Evolutionary conservation across 306 rosid species (phyloP), one percentile per base, ranked within the genome.

Genomic region (Sindora glabra): DNA sequence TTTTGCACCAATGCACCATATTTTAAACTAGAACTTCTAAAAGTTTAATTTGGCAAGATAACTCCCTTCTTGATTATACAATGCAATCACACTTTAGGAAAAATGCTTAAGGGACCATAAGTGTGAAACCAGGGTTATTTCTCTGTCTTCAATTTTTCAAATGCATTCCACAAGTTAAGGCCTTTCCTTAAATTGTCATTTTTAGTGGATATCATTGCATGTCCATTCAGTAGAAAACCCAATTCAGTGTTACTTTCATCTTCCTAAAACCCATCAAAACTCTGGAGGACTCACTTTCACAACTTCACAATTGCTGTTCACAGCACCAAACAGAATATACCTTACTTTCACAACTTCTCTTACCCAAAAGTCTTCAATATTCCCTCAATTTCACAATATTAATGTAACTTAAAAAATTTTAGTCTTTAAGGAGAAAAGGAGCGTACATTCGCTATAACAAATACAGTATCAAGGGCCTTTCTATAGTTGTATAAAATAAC

Each of bases 401-500:
- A n/a, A n/a, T n/a, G n/a, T n/a, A n/a, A n/a, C n/a, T n/a, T n/a
- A n/a, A n/a, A n/a, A n/a, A n/a, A n/a, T n/a, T n/a, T n/a, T 48
- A 70, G 45, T 48, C 56, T 70, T 42, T 56, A 30, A 18, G 8
- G 29, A 45, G 59, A 5, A 37, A 49, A 54, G 55, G 62, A 69
- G 60, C 16, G 24, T 34, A 2, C 3, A 3, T 34, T 34, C 11
- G 24, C 32, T 46, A 24, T 10, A 34, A 16, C 17, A 37, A 46
- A 44, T 19, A 23, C 11, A 41, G 49, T 26, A 37, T 45, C 57
- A 62, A 23, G 50, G 50, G 42, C 56, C 39, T 30, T 12, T 16
- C 45, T 12, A 41, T 53, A 37, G 38, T 48, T 10, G 9, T 24
- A 54, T 27, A 19, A 64, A 72, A 39, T 50, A 34, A 42, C 45